A percentile compares a stretch with the other conserved stretches of the same genome.
phyloP scores from a whole-genome alignment of 2,329 filamentous ascomycete species.

The Aspergillus pseudoglaucus region DNA sequence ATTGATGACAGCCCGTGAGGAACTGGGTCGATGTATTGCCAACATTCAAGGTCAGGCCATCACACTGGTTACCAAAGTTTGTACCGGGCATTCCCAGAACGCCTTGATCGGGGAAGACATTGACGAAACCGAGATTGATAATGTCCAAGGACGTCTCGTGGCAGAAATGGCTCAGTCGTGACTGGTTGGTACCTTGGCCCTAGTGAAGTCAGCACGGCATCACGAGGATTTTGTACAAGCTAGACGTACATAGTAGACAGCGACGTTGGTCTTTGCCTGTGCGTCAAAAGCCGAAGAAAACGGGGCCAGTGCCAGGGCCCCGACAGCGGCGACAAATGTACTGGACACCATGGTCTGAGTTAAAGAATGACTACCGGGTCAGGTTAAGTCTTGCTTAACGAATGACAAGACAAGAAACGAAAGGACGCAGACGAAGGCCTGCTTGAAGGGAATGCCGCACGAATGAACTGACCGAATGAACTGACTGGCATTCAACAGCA shows the following conservation, averaged over 20 bases:
- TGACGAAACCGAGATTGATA: constrained; percentile 52
- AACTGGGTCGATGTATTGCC: constrained; percentile 36
- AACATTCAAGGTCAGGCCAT: constrained; percentile 32
- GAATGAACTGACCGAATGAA: neutral
- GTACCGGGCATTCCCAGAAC: constrained; percentile 44
- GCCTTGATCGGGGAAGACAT: constrained; percentile 45
- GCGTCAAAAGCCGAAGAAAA: constrained; percentile 37
- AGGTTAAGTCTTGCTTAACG: constrained; percentile 9
- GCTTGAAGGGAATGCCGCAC: constrained; percentile 10
- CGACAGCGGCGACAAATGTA: constrained; percentile 28
- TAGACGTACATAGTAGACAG: constrained; percentile 46
- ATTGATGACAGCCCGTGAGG: constrained; percentile 37
- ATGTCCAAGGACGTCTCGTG: constrained; percentile 47
- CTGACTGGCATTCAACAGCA: neutral
- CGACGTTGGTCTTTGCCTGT: constrained; percentile 42
- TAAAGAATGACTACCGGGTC: constrained; percentile 24
- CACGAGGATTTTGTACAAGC: neutral
- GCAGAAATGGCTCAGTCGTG: constrained; percentile 46
- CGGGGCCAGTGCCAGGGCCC: constrained; percentile 24
- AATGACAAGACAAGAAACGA: constrained; percentile 35
- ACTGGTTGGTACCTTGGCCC: constrained; percentile 49
- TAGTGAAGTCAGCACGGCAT: constrained; percentile 11
- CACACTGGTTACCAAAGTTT: constrained; percentile 54
- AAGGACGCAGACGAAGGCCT: constrained; percentile 50
- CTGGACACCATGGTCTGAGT: constrained; percentile 31